Evolutionary conservation across 1,139 yeast species (phyloP).

Genomic region (Pichia sp.): DNA sequence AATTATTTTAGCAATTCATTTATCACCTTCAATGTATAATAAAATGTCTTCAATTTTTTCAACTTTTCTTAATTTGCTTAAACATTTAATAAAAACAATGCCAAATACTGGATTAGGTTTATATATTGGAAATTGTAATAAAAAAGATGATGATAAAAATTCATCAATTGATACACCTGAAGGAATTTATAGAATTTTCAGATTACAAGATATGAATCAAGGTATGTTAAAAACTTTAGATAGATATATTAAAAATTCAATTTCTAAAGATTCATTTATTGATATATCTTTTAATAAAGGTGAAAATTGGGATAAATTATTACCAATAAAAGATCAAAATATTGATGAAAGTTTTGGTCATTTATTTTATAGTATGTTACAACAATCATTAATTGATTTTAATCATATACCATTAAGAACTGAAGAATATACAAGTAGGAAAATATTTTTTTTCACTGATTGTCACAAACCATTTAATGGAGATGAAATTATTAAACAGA

Average conservation of each 20-base stretch:
- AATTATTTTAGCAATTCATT: slow-evolving; percentile 54
- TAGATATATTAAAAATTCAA: slow-evolving; percentile 23
- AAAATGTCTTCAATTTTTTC: slow-evolving; percentile 49
- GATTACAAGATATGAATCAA: slow-evolving; percentile 36
- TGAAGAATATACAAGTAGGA: slow-evolving; percentile 35
- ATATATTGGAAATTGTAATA: slow-evolving; percentile 47
- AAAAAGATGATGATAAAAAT: slow-evolving; percentile 3
- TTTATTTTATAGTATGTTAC: slow-evolving; percentile 28
- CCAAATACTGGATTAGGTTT: slow-evolving; percentile 66
- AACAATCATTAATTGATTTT: slow-evolving; percentile 35
- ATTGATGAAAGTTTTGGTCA: slow-evolving; percentile 20
- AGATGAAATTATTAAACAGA: slow-evolving; percentile 30
- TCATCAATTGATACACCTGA: slow-evolving; percentile 10
- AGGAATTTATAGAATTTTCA: slow-evolving; percentile 30
- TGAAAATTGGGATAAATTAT: slow-evolving; percentile 17
- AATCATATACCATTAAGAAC: slow-evolving; percentile 27
- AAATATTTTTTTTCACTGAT: slow-evolving; percentile 53
- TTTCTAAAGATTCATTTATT: slow-evolving; percentile 5
- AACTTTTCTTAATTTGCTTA: slow-evolving; percentile 49
- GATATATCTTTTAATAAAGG: slow-evolving; percentile 3
- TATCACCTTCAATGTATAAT: slow-evolving; percentile 44
- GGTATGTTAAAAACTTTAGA: slow-evolving; percentile 35
- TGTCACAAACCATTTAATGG: slow-evolving; percentile 47
- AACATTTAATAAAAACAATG: slow-evolving; percentile 50
- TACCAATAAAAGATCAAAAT: slow-evolving; percentile 21